Base-by-base conservation (phyloP, 371 early-diverging fungal species). In the Enterospora canceri region DNA sequence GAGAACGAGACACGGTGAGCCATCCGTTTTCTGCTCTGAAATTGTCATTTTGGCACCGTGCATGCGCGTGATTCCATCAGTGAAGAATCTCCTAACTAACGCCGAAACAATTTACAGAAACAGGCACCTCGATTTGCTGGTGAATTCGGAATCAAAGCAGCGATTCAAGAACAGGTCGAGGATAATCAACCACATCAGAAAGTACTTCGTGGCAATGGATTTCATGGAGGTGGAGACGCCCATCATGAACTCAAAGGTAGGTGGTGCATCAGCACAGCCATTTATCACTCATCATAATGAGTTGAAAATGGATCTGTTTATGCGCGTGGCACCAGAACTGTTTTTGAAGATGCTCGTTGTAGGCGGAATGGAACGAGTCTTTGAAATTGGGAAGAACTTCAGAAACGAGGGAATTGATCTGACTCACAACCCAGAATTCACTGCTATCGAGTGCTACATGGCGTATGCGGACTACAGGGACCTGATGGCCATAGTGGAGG, bases 191-290 rank as follows among this genome's bases (percentile, higher is more conserved):
- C 91, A 90, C 77, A 82, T 96, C 48, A 89, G 97, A 71, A 83
- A 85, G 47, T 98, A 88, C 85, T 83, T 98, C 64, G 91, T 94
- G 78, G 80, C 85, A 65, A 86, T 85, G 57, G 89, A 88, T 49
- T 98, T 97, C 85, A 79, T 98, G 56, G 99, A 98, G 82, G 95
- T 97, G 62, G 99, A 98, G 79, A 98, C 99, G n/a, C 99, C 97
- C 58, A 94, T 94, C 91, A 91, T 98, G 92, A 92, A 91, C 85
- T 86, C 87, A 84, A 91, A 92, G 81, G 92, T 95, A 50, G 95
- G 96, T 70, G 97, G 99, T 70, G 97, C 99, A 62, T 91, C 94
- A 47, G 99, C 99, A 70, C 94, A 91, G 84, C 99, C 99, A 21
- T 98, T 98, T 80, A 83, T 89, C 73, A 98, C 99, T 46, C 91